phyloP scores from a whole-genome alignment of 345 rosid species.

The Brassica cretica region DNA sequence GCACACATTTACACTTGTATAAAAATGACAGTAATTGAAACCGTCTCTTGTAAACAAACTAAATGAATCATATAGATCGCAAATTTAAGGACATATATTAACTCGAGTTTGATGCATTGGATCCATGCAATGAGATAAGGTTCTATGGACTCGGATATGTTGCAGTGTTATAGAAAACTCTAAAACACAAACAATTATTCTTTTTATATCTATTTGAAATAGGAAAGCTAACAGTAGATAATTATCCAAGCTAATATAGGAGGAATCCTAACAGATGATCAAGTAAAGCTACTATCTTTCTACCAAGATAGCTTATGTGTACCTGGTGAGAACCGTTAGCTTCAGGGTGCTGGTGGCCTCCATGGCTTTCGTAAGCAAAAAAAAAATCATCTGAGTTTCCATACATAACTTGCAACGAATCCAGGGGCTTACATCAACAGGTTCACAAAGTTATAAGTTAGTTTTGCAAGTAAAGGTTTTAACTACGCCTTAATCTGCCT shows the following conservation, averaged over 20 bases:
- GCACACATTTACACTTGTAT: too few species aligned
- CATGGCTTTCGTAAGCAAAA: conserved; percentile 35
- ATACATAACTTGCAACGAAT: conserved; percentile 43
- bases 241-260: too few species aligned
- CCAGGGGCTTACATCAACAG: conserved; percentile 42
- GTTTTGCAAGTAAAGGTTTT: neutral
- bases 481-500: conserved; percentile 24
- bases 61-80: neutral
- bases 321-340: conserved; percentile 48
- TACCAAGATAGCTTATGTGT: conserved; percentile 27
- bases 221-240: too few species aligned
- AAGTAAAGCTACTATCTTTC: neutral
- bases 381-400: conserved; percentile 37
- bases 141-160: neutral
- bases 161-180: neutral
- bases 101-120: neutral
- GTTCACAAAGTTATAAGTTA: conserved; percentile 7
- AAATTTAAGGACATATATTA: neutral
- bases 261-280: too few species aligned
- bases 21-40: too few species aligned
- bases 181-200: neutral
- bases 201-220: too few species aligned
- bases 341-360: conserved; percentile 34
- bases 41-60: neutral
- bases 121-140: neutral